phyloP scores from a whole-genome alignment of 2,329 filamentous ascomycete species.

The Bipolaris gigantea region DNA sequence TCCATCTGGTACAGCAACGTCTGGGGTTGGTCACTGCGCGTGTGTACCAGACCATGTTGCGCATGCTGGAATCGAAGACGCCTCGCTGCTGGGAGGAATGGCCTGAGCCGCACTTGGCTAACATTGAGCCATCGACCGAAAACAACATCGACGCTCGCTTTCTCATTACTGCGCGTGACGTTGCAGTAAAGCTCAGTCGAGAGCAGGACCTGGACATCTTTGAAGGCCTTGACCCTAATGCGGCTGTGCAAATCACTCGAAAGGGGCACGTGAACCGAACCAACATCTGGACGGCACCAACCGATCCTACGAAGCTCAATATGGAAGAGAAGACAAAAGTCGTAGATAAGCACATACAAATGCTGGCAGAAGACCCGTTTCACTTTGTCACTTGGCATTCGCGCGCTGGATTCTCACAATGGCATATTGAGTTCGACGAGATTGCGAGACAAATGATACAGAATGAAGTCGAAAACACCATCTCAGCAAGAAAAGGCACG shows the following conservation, averaged over 20 bases:
- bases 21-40: slow-evolving; percentile 74
- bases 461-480: slow-evolving; percentile 77
- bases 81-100: slow-evolving; percentile 66
- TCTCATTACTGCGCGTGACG: slow-evolving; percentile 46
- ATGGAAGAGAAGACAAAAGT: slow-evolving; percentile 30
- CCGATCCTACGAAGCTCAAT: slow-evolving; percentile 30
- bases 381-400: slow-evolving; percentile 71
- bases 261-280: slow-evolving; percentile 26
- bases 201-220: slow-evolving; percentile 45
- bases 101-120: slow-evolving; percentile 27
- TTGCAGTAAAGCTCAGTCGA: slow-evolving; percentile 47
- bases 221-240: slow-evolving; percentile 40
- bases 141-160: slow-evolving; percentile 37
- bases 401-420: slow-evolving; percentile 66
- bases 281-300: slow-evolving; percentile 27
- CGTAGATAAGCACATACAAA: slow-evolving; percentile 71
- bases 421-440: slow-evolving; percentile 80
- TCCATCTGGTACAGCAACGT: slow-evolving; percentile 69
- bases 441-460: slow-evolving; percentile 72
- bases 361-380: slow-evolving; percentile 68
- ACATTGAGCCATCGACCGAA: slow-evolving; percentile 34
- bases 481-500: slow-evolving; percentile 75
- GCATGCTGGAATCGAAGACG: slow-evolving; percentile 68
- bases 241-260: slow-evolving; percentile 27
- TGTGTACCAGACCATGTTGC: slow-evolving; percentile 75